These are phyloP conservation scores for Penicillium sclerotigenum DNA, from an alignment of 2,329 filamentous ascomycete species.

Conservation along the genomic window DNA sequence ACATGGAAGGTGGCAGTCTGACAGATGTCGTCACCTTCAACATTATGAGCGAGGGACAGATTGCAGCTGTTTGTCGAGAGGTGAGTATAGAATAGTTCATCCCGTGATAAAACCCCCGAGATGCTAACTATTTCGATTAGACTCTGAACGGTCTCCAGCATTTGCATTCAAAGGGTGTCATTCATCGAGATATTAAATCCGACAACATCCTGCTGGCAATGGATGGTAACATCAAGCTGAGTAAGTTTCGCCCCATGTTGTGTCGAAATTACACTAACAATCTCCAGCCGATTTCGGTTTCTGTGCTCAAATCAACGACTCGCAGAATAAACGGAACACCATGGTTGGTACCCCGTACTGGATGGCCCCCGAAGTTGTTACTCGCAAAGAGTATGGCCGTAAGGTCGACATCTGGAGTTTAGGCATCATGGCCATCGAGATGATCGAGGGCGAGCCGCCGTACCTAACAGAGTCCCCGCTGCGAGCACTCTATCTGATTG, in stretches of 20 bases:
- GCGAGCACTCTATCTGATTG: slow-evolving; percentile 90
- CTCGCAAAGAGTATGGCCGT: slow-evolving; percentile 92
- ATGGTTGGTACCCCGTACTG: slow-evolving; percentile 99
- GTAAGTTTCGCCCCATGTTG: slow-evolving; percentile 52
- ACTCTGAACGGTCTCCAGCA: slow-evolving; percentile 89
- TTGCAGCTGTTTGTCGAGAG: slow-evolving; percentile 91
- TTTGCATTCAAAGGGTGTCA: slow-evolving; percentile 94
- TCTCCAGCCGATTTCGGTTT: slow-evolving; percentile 88
- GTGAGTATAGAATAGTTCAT: slow-evolving; percentile 37
- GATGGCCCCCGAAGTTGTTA: slow-evolving; percentile 99
- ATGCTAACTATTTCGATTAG: slow-evolving; percentile 36
- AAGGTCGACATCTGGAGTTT: slow-evolving; percentile 99
- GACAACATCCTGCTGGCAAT: slow-evolving; percentile 94
- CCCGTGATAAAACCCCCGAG: background rate
- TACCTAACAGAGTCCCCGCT: slow-evolving; percentile 94
- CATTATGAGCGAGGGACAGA: slow-evolving; percentile 97
- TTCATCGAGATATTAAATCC: slow-evolving; percentile 98
- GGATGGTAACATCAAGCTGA: slow-evolving; percentile 96
- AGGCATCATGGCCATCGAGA: slow-evolving; percentile 99
- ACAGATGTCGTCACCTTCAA: slow-evolving; percentile 99
- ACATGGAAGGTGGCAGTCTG: slow-evolving; percentile 96
- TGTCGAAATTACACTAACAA: slow-evolving; percentile 21
- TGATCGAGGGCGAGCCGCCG: slow-evolving; percentile 98
- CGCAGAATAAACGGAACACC: slow-evolving; percentile 93
- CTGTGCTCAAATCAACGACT: slow-evolving; percentile 96